A percentile compares a stretch with the other conserved stretches of the same genome.
Conservation (phyloP, 2,329 filamentous ascomycete species). For the Aspergillus puulaauensis region DNA sequence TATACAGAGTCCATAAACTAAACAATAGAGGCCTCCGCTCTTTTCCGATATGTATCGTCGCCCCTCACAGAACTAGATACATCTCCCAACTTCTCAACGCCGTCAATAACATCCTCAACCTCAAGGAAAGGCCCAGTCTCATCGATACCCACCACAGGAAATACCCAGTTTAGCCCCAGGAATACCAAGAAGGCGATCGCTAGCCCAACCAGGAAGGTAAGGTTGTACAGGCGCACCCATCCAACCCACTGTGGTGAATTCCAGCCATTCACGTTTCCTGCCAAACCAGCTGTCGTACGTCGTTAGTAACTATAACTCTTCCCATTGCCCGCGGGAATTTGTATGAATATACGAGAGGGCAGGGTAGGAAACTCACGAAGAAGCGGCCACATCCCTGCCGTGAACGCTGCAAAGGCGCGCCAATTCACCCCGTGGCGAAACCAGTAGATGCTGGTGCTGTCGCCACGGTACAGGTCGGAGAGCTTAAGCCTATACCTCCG, state of each 20-base stretch:
- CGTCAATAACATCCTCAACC: neutral
- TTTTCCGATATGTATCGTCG: too few species aligned
- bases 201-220: conserved; percentile 5
- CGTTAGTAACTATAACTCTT: neutral
- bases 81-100: neutral
- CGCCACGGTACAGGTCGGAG: conserved; percentile 43
- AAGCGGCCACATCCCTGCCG: conserved; percentile 5
- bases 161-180: neutral
- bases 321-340: too few species aligned
- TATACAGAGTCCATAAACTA: too few species aligned
- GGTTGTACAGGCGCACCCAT: conserved; percentile 2
- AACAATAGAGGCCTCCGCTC: too few species aligned
- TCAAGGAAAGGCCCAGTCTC: neutral
- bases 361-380: neutral
- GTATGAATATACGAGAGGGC: neutral
- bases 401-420: conserved; percentile 37
- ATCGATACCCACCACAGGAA: neutral
- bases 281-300: neutral
- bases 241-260: neutral
- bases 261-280: neutral
- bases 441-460: conserved; percentile 43
- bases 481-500: conserved; percentile 42
- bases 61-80: too few species aligned
- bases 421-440: conserved; percentile 47
- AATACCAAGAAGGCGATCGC: neutral